Base-by-base conservation (phyloP, 2,329 filamentous ascomycete genomes). In the Orbilia quercus region DNA sequence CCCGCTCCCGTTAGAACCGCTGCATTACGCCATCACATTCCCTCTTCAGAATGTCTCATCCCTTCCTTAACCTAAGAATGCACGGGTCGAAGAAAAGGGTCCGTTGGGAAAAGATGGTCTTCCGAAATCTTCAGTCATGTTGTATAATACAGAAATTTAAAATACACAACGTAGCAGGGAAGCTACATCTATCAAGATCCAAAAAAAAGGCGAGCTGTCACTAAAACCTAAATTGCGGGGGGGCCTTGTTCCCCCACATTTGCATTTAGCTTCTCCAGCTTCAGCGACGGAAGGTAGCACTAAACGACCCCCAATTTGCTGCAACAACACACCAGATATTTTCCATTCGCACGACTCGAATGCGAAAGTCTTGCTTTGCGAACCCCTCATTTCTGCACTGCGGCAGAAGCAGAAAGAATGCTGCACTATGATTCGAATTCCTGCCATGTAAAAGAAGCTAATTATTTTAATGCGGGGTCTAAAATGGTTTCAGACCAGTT, bases 1-100 rank as follows among this genome's bases (percentile, higher is more conserved):
- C 69, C 69, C 69, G 69, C 60, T 73, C 59, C 69, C 69, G 69
- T 73, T 47, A 42, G 42, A 65, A 53, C 54, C 69, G 59, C 69
- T 54, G 45, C 48, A 73, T 73, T 66, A 73, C 69, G 69, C 69
- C 69, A 73, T 73, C 55, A 57, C 69, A 73, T 73, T 73, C 69
- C 28, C 60, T 64, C 50, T 59, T 63, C 45, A 44, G 66, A 71
- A 64, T 73, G 69, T 73, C 69, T 66, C 69, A 73, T 60, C 69
- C 58, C 60, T 66, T 62, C 53, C 53, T 58, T 53, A 48, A 55
- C 53, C 47, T n/a, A n/a, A n/a, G n/a, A n/a, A n/a, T 44, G 38
- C 18, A 28, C 31, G 34, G 28, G 38, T 58, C 34, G 53, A 66
- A 31, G 28, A 31, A n/a, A 48, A 14, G 50, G 40, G 57, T 14